A percentile compares a stretch with the other conserved stretches of the same genome.
Conservation (phyloP, 2,329 filamentous ascomycete genomes). For the Fusarium praegraminearum region DNA sequence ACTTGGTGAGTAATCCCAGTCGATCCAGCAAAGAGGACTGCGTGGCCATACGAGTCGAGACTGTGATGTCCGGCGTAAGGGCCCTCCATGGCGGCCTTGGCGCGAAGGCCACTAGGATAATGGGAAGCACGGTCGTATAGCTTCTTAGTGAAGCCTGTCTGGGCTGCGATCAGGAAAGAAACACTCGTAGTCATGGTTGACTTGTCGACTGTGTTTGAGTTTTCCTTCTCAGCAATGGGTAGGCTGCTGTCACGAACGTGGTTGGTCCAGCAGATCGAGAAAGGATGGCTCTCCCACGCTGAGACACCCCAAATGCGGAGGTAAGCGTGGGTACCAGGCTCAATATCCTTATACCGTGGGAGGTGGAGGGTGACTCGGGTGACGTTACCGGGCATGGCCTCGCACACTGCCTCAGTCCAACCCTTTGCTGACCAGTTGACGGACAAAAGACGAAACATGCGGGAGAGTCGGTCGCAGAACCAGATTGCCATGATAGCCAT, state of each 20-base stretch:
- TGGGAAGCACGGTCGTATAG: conserved; percentile 77
- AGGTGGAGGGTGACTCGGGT: conserved; percentile 77
- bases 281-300: conserved; percentile 80
- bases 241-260: conserved; percentile 59
- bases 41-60: conserved; percentile 92
- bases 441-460: conserved; percentile 73
- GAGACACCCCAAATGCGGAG: conserved; percentile 75
- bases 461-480: conserved; percentile 75
- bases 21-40: conserved; percentile 89
- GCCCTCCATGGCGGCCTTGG: conserved; percentile 85
- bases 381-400: conserved; percentile 76
- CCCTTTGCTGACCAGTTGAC: conserved; percentile 71
- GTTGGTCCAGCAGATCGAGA: conserved; percentile 81
- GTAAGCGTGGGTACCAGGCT: conserved; percentile 80
- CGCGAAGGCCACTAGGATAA: conserved; percentile 66
- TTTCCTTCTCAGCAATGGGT: conserved; percentile 58
- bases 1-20: conserved; percentile 97
- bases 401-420: conserved; percentile 73
- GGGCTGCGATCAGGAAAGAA: conserved; percentile 87
- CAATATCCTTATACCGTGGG: conserved; percentile 73
- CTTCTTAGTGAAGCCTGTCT: conserved; percentile 87
- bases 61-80: conserved; percentile 88
- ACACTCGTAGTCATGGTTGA: conserved; percentile 66
- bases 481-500: conserved; percentile 81
- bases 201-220: conserved; percentile 55